Conservation (phyloP, 495 filamentous ascomycete genomes). For the Talaromyces nanjingensis region DNA sequence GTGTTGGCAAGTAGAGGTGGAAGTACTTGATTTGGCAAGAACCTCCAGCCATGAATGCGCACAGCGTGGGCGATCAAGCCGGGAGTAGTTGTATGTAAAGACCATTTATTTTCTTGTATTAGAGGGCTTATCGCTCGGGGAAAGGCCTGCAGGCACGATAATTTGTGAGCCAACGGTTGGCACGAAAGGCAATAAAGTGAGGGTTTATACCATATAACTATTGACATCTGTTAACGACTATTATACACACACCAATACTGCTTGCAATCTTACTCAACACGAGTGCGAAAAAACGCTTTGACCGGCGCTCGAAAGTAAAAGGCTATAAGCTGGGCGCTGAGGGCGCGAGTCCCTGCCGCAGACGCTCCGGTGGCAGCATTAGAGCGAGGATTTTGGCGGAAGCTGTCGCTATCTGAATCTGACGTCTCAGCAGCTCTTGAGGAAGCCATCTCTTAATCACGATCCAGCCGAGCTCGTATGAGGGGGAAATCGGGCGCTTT, state of each 20-base stretch:
- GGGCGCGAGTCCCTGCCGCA: slow-evolving; percentile 71
- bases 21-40: slow-evolving; percentile 81
- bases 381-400: slow-evolving; percentile 44
- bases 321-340: slow-evolving; percentile 70
- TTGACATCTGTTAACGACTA: slow-evolving; percentile 19
- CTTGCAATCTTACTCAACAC: slow-evolving; percentile 66
- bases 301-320: slow-evolving; percentile 88
- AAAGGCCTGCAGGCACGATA: slow-evolving; percentile 42
- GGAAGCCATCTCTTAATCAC: background rate
- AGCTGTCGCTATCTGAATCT: background rate
- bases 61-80: slow-evolving; percentile 75
- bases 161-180: background rate
- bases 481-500: background rate
- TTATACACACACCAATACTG: background rate
- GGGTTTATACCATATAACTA: slow-evolving; percentile 52
- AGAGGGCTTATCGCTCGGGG: slow-evolving; percentile 61
- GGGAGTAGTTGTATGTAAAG: slow-evolving; percentile 67
- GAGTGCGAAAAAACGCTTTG: slow-evolving; percentile 81
- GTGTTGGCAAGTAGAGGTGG: slow-evolving; percentile 83
- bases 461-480: background rate
- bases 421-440: background rate
- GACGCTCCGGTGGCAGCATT: slow-evolving; percentile 71
- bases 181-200: background rate
- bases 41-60: slow-evolving; percentile 71
- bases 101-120: slow-evolving; percentile 52